These are phyloP conservation scores for Nicotiana knightiana DNA, from an alignment of 257 asterid genomes.

Conservation along the genomic window DNA sequence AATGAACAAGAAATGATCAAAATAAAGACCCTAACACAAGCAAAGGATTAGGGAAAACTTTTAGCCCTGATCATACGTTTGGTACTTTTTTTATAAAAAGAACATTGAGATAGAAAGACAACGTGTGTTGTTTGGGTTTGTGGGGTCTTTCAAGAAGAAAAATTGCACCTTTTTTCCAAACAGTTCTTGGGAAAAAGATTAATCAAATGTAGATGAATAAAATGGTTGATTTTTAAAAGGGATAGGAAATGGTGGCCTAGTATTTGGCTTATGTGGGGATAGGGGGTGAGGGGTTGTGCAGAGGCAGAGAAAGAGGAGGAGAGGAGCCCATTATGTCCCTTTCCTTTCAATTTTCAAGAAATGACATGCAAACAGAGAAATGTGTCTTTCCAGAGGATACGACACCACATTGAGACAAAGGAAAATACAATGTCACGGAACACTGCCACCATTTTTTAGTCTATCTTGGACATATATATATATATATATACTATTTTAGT, in stretches of 20 bases:
- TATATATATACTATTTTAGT: too few species aligned
- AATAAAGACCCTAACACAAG: background rate
- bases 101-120: constrained; percentile 14
- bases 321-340: background rate
- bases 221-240: background rate
- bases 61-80: constrained; percentile 18
- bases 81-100: constrained; percentile 19
- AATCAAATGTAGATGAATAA: constrained; percentile 5
- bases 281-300: background rate
- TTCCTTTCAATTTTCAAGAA: constrained; percentile 10
- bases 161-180: constrained; percentile 1
- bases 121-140: constrained; percentile 23
- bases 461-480: too few species aligned
- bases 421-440: background rate
- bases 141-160: constrained; percentile 23
- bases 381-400: background rate
- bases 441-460: background rate
- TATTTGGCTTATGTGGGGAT: constrained; percentile 13
- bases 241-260: background rate
- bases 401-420: background rate
- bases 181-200: background rate
- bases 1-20: background rate
- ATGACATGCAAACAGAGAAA: constrained; percentile 12
- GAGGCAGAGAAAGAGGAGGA: background rate
- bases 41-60: constrained; percentile 11